Conservation (phyloP, 192 early-diverging fungal genomes). For the Oehlia diaphana region DNA sequence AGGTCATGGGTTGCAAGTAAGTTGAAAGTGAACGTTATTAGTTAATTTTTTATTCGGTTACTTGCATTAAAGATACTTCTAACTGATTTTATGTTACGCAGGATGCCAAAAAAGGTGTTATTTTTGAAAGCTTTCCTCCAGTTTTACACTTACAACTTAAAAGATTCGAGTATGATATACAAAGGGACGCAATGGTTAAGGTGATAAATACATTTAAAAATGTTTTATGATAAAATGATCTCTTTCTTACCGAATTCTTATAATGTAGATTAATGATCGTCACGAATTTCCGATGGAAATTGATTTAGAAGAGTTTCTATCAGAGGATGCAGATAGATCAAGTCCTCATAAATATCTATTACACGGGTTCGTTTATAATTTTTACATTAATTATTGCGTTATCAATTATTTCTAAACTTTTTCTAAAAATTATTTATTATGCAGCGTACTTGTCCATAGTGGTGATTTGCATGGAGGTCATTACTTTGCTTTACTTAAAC, state of each 20-base stretch:
- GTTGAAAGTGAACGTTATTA: not conserved
- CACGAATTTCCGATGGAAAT: constrained; percentile 90
- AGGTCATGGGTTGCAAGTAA: constrained; percentile 82
- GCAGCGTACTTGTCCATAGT: constrained; percentile 90
- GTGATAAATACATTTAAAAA: constrained; percentile 34
- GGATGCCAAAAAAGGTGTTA: constrained; percentile 95
- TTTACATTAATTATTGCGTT: not conserved
- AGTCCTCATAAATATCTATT: constrained; percentile 76
- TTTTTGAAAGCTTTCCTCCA: constrained; percentile 90
- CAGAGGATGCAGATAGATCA: constrained; percentile 60
- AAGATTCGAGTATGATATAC: constrained; percentile 97
- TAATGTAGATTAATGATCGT: constrained; percentile 81
- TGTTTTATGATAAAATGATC: not conserved
- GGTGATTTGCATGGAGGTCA: constrained; percentile 93
- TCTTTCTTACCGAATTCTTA: not conserved
- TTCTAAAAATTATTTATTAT: not conserved
- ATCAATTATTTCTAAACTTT: not conserved
- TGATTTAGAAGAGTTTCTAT: constrained; percentile 83
- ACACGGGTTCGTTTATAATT: constrained; percentile 67
- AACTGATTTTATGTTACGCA: not conserved
- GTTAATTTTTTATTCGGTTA: not conserved
- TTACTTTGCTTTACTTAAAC: constrained; percentile 90
- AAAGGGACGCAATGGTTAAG: constrained; percentile 88
- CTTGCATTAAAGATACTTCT: not conserved
- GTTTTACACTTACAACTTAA: constrained; percentile 97